A percentile compares a stretch with the other conserved stretches of the same genome.
phyloP scores from a whole-genome alignment of 2,329 filamentous ascomycete genomes.

The Dothiorella sarmentorum region DNA sequence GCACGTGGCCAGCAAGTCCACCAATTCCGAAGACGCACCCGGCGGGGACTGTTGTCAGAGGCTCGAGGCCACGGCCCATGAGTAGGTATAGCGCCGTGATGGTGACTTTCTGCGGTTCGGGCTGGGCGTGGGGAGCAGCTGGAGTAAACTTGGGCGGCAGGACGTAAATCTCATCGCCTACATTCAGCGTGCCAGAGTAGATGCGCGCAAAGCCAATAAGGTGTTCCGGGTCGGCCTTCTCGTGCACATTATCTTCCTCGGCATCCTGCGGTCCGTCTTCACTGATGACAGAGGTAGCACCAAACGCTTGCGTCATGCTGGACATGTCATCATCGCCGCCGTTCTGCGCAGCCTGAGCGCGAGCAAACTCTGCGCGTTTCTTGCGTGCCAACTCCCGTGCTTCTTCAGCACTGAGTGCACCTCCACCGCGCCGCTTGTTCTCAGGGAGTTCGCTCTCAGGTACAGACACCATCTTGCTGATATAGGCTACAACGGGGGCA shows the following conservation, averaged over 20 bases:
- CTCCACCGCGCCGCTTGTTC: slow-evolving; percentile 68
- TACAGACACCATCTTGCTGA: slow-evolving; percentile 97
- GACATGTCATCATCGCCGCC: slow-evolving; percentile 45
- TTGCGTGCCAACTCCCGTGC: slow-evolving; percentile 81
- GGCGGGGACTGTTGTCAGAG: slow-evolving; percentile 78
- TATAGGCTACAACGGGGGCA: slow-evolving; percentile 84
- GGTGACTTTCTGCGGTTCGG: slow-evolving; percentile 75
- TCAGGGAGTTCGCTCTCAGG: slow-evolving; percentile 88
- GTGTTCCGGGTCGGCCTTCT: slow-evolving; percentile 71
- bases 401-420: slow-evolving; percentile 77
- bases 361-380: slow-evolving; percentile 85
- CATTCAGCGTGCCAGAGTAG: slow-evolving; percentile 83
- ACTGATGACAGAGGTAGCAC: slow-evolving; percentile 55
- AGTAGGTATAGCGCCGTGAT: slow-evolving; percentile 89
- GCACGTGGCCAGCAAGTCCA: slow-evolving; percentile 85
- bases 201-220: slow-evolving; percentile 92
- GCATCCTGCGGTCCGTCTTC: slow-evolving; percentile 43
- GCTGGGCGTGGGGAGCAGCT: slow-evolving; percentile 65
- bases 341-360: slow-evolving; percentile 63
- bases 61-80: slow-evolving; percentile 87
- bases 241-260: slow-evolving; percentile 35
- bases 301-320: slow-evolving; percentile 57
- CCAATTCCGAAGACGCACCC: slow-evolving; percentile 95
- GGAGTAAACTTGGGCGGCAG: slow-evolving; percentile 91
- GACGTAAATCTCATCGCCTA: slow-evolving; percentile 89